Evolutionary conservation across 345 rosid species (phyloP).

Genomic region (Brassica juncea): DNA sequence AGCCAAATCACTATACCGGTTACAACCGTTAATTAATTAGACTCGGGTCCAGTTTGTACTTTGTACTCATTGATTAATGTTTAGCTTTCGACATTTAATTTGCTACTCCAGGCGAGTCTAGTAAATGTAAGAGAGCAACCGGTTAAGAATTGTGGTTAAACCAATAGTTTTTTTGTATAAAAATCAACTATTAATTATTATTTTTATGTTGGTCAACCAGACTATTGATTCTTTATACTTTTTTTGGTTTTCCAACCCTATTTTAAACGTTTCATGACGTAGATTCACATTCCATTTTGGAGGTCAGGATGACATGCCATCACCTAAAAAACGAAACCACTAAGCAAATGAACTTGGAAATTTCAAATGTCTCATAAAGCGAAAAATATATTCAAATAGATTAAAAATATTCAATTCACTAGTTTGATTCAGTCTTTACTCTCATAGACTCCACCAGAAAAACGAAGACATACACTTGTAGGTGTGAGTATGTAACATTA

Average conservation of each 20-base stretch:
- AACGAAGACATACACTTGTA: slow-evolving; percentile 1
- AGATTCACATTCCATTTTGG: not conserved
- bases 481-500: not conserved
- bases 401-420: not conserved
- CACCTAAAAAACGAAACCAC: slow-evolving; percentile 19
- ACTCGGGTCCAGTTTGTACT: too few relatives aligned
- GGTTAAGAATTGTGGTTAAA: not conserved
- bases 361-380: slow-evolving; percentile 33
- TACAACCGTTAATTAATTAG: too few relatives aligned
- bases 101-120: not conserved
- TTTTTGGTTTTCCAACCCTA: not conserved
- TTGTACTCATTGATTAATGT: too few relatives aligned
- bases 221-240: not conserved
- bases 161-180: not conserved
- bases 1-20: not conserved
- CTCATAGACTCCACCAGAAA: slow-evolving; percentile 1
- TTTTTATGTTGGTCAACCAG: not conserved
- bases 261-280: slow-evolving; percentile 7
- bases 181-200: not conserved
- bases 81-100: too few relatives aligned
- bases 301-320: slow-evolving; percentile 5
- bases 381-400: not conserved
- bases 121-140: slow-evolving; percentile 5
- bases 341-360: slow-evolving; percentile 33
- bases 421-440: slow-evolving; percentile 37